Base-by-base conservation (phyloP, 139 green algal species). In the Chlorella sp. region DNA sequence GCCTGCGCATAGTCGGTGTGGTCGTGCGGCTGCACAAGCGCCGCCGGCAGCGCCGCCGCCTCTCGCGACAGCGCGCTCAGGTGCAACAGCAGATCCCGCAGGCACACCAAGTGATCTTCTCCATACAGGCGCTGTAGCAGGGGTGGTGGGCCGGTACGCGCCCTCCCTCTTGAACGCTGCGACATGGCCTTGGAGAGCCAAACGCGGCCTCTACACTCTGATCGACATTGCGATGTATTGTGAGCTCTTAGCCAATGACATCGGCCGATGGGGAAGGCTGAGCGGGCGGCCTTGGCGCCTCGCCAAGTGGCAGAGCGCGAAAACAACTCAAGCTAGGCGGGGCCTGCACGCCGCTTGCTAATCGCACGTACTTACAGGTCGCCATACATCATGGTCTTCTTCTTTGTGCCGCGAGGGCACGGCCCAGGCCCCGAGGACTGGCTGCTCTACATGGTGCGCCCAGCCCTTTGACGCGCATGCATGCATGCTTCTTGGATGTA, bases 401-500 rank as follows among this genome's bases (percentile, higher is more conserved):
- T 96, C 88, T 99, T 98, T 88, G 92, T 94, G 48, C 96, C 97
- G 0, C 93, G 93, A 0, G 93, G 93, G 28, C 91, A 93, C 81
- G 90, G 86, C 24, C 79, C 94, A 36, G 95, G 92, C 26, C 94
- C 92, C 12, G 94, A 97, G 4, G 96, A 96, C 26, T 97, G 91
- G 53, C 89, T 97, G 11, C 96, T 99, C 0, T 99, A 99, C 94
- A 99, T 99, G 95, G 96, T 96, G 26, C 92, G 83, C 37, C 0
- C 11, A 34, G 83, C 36, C 1, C 40, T 3, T 14, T 85, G 21
- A 40, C 24, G 11, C 19, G 37, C 19, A 12, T 28, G 81, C 53
- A 42, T 86, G 34, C 37, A 64, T 82, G 32, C 30, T 53, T 69
- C 34, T 83, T 64, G 3, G 28, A 92, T 57, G 24, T 19, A 48